phyloP scores from a whole-genome alignment of 2,329 filamentous ascomycete genomes.

The Fusarium mangiferae region DNA sequence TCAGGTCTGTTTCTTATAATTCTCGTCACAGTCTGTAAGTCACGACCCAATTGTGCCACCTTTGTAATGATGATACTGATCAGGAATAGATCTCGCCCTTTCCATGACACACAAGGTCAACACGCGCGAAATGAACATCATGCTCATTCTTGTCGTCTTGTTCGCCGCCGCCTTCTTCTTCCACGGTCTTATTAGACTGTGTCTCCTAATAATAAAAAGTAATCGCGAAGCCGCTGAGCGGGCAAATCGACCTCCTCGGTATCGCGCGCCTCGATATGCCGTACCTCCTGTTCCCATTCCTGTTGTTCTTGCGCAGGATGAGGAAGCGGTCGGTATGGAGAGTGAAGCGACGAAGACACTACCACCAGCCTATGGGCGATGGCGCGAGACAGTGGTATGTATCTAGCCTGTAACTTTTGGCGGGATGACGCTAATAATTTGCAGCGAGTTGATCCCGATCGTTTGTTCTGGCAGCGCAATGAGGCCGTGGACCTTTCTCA shows the following conservation, averaged over 20 bases:
- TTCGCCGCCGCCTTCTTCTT: slow-evolving; percentile 81
- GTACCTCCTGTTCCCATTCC: slow-evolving; percentile 79
- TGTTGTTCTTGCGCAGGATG: slow-evolving; percentile 78
- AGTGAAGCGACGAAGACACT: slow-evolving; percentile 67
- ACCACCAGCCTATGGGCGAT: slow-evolving; percentile 87
- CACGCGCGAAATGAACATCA: slow-evolving; percentile 78
- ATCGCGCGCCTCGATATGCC: slow-evolving; percentile 71
- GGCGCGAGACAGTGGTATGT: slow-evolving; percentile 84
- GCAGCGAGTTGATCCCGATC: slow-evolving; percentile 80
- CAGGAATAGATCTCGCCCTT: slow-evolving; percentile 73
- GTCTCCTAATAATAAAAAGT: slow-evolving; percentile 69
- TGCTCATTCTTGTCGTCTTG: slow-evolving; percentile 82
- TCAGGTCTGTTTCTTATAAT: slow-evolving; percentile 71
- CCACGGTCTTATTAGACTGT: slow-evolving; percentile 79
- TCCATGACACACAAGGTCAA: slow-evolving; percentile 71
- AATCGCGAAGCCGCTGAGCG: slow-evolving; percentile 44
- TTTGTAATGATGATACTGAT: slow-evolving; percentile 5
- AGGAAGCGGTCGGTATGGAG: slow-evolving; percentile 71
- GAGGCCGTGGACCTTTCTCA: slow-evolving; percentile 48
- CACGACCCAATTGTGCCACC: background rate
- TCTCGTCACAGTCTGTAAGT: slow-evolving; percentile 74
- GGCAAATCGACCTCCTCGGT: slow-evolving; percentile 53
- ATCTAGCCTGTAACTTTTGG: background rate
- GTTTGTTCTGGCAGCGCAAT: slow-evolving; percentile 83
- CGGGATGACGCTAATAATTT: slow-evolving; percentile 3